Base-by-base conservation (phyloP, 306 rosid species). In the Quercus wislizeni region DNA sequence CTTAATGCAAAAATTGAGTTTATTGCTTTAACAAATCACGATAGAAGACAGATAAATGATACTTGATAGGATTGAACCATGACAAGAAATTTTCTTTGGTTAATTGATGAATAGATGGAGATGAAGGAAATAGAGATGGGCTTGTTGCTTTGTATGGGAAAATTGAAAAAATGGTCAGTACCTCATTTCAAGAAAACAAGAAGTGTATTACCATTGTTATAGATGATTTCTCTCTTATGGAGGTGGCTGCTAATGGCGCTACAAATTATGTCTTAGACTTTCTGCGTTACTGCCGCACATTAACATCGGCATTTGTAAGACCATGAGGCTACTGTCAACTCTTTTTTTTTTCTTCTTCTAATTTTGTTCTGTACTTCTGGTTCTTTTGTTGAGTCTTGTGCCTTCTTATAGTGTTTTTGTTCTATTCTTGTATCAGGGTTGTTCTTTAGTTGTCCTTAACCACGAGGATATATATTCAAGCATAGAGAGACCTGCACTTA, bases 231-330 rank as follows among this genome's bases (percentile, higher is more conserved):
- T 88, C 98, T 74, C 89, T 90, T 30, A 83, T 92, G 83, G 94
- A 95, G 88, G 96, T 91, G 83, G 94, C 92, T 82, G 92, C 97
- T 64, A 91, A 90, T 69, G 96, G 99, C 28, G 83, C 87, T 56
- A 81, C 89, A 51, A 87, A 90, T 88, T 90, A 84, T 73, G 97
- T 89, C 82, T 77, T 91, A 41, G 95, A 95, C 91, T 93, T 95
- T 84, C 82, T 95, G 85, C 97, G 89, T 89, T 95, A 95, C 75
- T 95, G 98, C 85, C 88, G 69, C 38, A 89, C 96, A 5, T 85
- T 93, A 75, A 84, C 91, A 75, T 91, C 97, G 77, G 96, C 90
- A 86, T 74, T 80, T 51, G 99, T 93, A 91, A 88, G 94, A 77
- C 27, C 33, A 49, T 46, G 18, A 30, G 5, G 65, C 69, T 33